Evolutionary conservation across 305 asterid species (phyloP), one percentile per base, ranked within the genome.

Genomic region (Rubia balearica): DNA sequence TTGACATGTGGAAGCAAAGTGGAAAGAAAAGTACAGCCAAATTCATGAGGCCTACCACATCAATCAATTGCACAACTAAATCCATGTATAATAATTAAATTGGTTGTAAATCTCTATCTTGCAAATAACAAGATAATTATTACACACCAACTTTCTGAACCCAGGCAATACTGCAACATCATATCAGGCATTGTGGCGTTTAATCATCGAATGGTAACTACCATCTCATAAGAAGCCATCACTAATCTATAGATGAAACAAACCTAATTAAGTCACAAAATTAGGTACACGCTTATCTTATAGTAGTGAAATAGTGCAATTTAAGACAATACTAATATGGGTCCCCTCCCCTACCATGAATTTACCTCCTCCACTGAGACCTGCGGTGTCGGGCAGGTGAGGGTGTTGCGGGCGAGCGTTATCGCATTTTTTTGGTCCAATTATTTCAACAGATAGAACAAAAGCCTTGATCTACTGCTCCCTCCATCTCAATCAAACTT

Each of bases 201-300:
- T 33, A 4, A 11, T 61, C 19, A 61, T 16, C 12, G 33, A 27
- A 8, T 7, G 8, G 13, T 16, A 27, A 0, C 8, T 6, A 30
- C 65, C 0, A 11, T 24, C 8, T 27, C 42, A 61, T 61, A 19
- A 61, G 42, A 33, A 0, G 27, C 30, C 41, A 40, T 63, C 68
- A 63, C n/a, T n/a, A n/a, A n/a, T n/a, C 21, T 6, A 14, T 38
- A 13, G 30, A 40, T 63, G 68, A 40, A 17, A 48, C 27, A 42
- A 64, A 64, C 49, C 48, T 40, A 64, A 65, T 41, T 4, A n/a
- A 9, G 69, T 65, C 41, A 19, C 53, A 46, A 41, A 65, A 65
- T 19, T 14, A 41, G 27, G 13, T 40, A 41, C 30, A 64, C 22
- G 64, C 38, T 17, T n/a, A 33, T 38, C 68, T 64, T n/a, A n/a